Evolutionary conservation across 352 stramenopile species (phyloP).

Genomic region (Pythium chondricola): DNA sequence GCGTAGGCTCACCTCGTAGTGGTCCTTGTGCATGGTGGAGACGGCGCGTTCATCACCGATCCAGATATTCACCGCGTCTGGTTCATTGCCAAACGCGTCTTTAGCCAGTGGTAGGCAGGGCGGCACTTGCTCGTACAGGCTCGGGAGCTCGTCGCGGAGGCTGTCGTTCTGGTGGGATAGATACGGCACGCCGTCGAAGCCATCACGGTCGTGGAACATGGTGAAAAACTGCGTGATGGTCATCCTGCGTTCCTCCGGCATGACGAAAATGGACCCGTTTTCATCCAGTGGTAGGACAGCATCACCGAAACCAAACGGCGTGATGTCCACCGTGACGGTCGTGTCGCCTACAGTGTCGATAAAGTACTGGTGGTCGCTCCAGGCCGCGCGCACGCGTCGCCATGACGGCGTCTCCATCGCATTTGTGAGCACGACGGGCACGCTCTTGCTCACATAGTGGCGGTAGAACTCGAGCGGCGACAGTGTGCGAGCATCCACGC

Average conservation of each 20-base stretch:
- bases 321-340: conserved; percentile 66
- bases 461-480: conserved; percentile 62
- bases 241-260: conserved; percentile 81
- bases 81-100: conserved; percentile 72
- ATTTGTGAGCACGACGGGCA: conserved; percentile 66
- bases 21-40: conserved; percentile 97
- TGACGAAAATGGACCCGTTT: conserved; percentile 41
- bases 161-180: conserved; percentile 85
- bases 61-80: conserved; percentile 95
- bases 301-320: conserved; percentile 69
- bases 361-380: conserved; percentile 55
- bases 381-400: conserved; percentile 36
- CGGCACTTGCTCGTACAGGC: conserved; percentile 57
- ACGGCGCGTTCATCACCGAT: conserved; percentile 94
- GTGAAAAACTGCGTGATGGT: conserved; percentile 46
- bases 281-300: conserved; percentile 42
- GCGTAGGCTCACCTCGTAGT: conserved; percentile 87
- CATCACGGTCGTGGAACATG: conserved; percentile 37
- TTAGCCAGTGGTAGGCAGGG: conserved; percentile 46
- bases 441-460: conserved; percentile 68
- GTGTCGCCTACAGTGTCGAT: conserved; percentile 31
- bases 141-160: conserved; percentile 61
- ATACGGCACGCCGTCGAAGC: conserved; percentile 73
- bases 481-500: conserved; percentile 37
- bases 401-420: conserved; percentile 55